Conservation (phyloP, 371 early-diverging fungal species). For the Mucor piriformis region DNA sequence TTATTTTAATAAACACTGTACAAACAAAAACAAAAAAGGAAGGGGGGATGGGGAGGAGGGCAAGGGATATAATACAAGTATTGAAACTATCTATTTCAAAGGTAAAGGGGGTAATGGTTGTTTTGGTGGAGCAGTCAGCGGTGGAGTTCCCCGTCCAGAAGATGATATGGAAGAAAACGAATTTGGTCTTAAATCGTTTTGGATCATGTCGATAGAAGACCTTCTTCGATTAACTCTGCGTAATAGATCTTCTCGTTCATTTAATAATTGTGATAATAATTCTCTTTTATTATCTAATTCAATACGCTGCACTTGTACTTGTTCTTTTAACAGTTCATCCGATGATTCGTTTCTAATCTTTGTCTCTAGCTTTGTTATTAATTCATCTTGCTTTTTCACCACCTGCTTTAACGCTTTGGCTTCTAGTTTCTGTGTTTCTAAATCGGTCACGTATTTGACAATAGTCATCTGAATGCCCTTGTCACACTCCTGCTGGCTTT, state of each 20-base stretch:
- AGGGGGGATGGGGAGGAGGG: neutral
- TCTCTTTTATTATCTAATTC: constrained; percentile 47
- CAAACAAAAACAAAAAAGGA: constrained; percentile 5
- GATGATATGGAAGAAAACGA: constrained; percentile 14
- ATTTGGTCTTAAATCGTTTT: constrained; percentile 19
- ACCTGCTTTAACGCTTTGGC: constrained; percentile 29
- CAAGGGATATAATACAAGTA: neutral
- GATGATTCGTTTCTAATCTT: constrained; percentile 9
- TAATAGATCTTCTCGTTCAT: constrained; percentile 39
- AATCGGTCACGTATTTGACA: constrained; percentile 34
- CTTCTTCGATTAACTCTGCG: constrained; percentile 20
- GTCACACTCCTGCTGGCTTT: constrained; percentile 27
- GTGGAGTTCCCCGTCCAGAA: constrained; percentile 21
- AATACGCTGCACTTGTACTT: constrained; percentile 39
- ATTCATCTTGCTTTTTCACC: constrained; percentile 43
- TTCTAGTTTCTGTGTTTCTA: constrained; percentile 36
- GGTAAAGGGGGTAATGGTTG: constrained; percentile 32
- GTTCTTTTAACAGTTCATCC: constrained; percentile 26
- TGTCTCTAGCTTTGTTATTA: constrained; percentile 40
- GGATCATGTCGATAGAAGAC: constrained; percentile 42
- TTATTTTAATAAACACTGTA: neutral
- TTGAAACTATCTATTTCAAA: neutral
- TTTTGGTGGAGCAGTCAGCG: constrained; percentile 29
- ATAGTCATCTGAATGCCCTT: constrained; percentile 39
- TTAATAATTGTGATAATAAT: constrained; percentile 35